Evolutionary conservation across 2,329 filamentous ascomycete species (phyloP), one percentile per base, ranked within the genome.

Genomic region (Botryotinia globosa): DNA sequence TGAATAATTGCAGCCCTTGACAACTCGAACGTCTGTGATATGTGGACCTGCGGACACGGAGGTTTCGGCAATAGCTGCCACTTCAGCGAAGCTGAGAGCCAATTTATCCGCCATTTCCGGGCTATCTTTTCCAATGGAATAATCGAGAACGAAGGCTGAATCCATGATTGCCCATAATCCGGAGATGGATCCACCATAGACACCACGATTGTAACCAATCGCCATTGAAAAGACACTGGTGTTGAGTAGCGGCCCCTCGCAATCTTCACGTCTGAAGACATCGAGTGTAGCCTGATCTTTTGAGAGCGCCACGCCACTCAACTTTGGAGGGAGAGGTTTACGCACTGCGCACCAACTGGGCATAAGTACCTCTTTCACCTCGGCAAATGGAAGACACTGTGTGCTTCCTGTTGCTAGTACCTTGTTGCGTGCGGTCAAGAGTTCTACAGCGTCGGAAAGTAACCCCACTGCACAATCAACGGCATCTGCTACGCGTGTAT

Each of bases 1-100:
- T 69, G 51, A n/a, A 16, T 45, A 69, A 20, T 59, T 69, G n/a
- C 66, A 69, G 7, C 66, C 66, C n/a, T 69, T 59, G 37, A 69
- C 7, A 20, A 69, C 14, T 10, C 66, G 66, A 44, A 59, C 34
- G 29, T 69, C 54, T 3, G 67, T 69, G 29, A 69, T 69, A 48
- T 69, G 67, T n/a, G n/a, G n/a, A n/a, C n/a, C n/a, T n/a, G 67
- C 67, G 9, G 39, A 69, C 3, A n/a, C 29, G 5, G 54, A 61
- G 1, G 37, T 12, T 62, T 69, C 54, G 4, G 67, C 29, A 62
- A 45, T 20, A 45, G 54, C 39, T 8, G 67, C 67, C 7, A 69
- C 54, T 45, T 69, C 54, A 22, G 67, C 29, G 8, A 48, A 62
- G 5, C 29, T n/a, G 44, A 22, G 20, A 18, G 67, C 67, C 2